Conservation (phyloP, 805 yeast species). For the Yarrowia alimentaria region DNA sequence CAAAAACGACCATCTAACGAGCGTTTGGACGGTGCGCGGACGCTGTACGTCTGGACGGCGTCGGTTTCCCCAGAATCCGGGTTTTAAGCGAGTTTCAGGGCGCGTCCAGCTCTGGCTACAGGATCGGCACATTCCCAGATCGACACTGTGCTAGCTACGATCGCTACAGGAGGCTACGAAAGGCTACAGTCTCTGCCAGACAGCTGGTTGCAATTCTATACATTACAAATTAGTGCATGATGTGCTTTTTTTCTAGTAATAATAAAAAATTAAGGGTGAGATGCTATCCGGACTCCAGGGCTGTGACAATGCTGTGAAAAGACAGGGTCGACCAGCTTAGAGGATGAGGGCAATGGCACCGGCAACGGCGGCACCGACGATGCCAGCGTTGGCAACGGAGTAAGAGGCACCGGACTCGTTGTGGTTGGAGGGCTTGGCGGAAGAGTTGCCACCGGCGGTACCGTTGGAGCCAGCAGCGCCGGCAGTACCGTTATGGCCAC, state of each 20-base stretch:
- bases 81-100: too few relatives aligned
- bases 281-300: too few relatives aligned
- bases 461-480: conserved; percentile 31
- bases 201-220: conserved; percentile 4
- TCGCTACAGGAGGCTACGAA: too few relatives aligned
- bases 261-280: conserved; percentile 27
- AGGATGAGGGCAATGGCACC: conserved; percentile 43
- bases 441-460: conserved; percentile 32
- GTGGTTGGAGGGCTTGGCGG: conserved; percentile 34
- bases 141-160: too few relatives aligned
- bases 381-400: conserved; percentile 42
- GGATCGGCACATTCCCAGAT: too few relatives aligned
- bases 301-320: background rate
- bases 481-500: background rate
- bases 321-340: conserved; percentile 35
- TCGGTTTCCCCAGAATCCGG: too few relatives aligned
- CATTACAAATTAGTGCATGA: conserved; percentile 26
- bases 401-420: conserved; percentile 36
- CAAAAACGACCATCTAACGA: too few relatives aligned
- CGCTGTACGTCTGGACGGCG: too few relatives aligned
- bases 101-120: too few relatives aligned
- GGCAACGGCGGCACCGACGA: conserved; percentile 44
- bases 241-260: conserved; percentile 25
- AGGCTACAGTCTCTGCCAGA: too few relatives aligned
- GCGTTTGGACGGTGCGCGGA: too few relatives aligned